These are phyloP conservation scores for Penicillium sp. DNA, from an alignment of 2,329 filamentous ascomycete genomes.

Conservation along the genomic window DNA sequence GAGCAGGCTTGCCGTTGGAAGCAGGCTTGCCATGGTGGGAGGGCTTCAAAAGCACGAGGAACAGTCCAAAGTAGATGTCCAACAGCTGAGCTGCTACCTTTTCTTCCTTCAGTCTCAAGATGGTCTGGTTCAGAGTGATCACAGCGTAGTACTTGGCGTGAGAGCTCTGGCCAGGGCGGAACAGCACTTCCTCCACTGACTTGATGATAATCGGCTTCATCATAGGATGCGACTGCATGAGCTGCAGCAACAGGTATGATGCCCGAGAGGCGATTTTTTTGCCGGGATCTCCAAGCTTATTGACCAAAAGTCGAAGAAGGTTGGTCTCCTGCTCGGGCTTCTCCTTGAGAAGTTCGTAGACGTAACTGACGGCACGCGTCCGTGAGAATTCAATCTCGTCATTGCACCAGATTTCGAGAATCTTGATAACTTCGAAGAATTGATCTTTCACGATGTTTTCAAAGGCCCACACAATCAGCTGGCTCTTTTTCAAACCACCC, in stretches of 20 bases:
- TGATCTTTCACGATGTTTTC: constrained; percentile 94
- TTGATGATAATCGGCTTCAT: constrained; percentile 91
- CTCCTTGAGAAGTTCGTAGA: constrained; percentile 87
- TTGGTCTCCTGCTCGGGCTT: constrained; percentile 98
- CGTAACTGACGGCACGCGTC: constrained; percentile 81
- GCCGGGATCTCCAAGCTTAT: constrained; percentile 93
- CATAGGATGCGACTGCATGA: constrained; percentile 81
- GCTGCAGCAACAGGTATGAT: constrained; percentile 88
- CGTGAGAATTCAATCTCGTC: constrained; percentile 95
- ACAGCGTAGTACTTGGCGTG: constrained; percentile 94
- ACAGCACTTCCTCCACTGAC: constrained; percentile 82
- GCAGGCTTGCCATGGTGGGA: constrained; percentile 39
- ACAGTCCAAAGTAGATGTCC: constrained; percentile 88
- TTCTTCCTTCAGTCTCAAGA: constrained; percentile 81
- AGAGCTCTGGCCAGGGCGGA: constrained; percentile 80
- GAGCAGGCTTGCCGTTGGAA: constrained; percentile 48
- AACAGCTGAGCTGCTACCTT: constrained; percentile 76
- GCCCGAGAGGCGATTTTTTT: constrained; percentile 93
- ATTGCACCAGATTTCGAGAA: constrained; percentile 87
- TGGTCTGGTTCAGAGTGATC: constrained; percentile 96
- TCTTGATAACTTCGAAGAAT: constrained; percentile 90
- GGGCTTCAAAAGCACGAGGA: constrained; percentile 73
- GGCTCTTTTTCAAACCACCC: constrained; percentile 68
- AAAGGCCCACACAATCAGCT: constrained; percentile 85
- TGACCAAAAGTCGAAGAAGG: constrained; percentile 82